Conservation (phyloP, 768 basidiomycete species). For the Paxillus involutus region DNA sequence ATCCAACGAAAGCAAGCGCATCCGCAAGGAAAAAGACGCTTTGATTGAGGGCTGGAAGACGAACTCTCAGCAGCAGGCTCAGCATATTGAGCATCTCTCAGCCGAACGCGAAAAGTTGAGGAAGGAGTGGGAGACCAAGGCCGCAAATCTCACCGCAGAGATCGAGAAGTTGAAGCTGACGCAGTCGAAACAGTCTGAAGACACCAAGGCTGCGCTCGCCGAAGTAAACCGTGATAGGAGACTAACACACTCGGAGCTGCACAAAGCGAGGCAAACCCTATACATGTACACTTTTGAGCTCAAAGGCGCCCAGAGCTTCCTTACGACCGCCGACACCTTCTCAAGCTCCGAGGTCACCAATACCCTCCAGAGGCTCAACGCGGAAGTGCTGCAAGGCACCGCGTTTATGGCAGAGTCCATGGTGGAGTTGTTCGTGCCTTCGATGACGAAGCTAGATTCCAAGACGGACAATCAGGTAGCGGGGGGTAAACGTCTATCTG, state of each 20-base stretch:
- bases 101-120: conserved; percentile 25
- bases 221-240: conserved; percentile 21
- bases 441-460: conserved; percentile 2
- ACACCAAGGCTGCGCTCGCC: conserved; percentile 21
- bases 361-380: conserved; percentile 46
- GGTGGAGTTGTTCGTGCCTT: conserved; percentile 40
- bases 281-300: conserved; percentile 23
- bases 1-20: conserved; percentile 12
- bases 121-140: conserved; percentile 22
- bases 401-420: conserved; percentile 48
- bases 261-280: conserved; percentile 17
- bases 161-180: conserved; percentile 19
- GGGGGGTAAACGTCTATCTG: conserved; percentile 21
- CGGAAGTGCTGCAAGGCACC: conserved; percentile 48
- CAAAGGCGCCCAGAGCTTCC: conserved; percentile 45
- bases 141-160: conserved; percentile 15
- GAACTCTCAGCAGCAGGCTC: conserved; percentile 17
- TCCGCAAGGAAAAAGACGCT: conserved; percentile 12
- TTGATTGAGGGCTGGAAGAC: conserved; percentile 13
- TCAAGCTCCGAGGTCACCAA: conserved; percentile 46
- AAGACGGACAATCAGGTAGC: conserved; percentile 22
- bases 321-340: conserved; percentile 41
- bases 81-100: conserved; percentile 18
- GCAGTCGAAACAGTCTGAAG: conserved; percentile 13
- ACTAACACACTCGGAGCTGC: conserved; percentile 22